Evolutionary conservation across 768 basidiomycete species (phyloP).

Genomic region (Termitomyces sp.): DNA sequence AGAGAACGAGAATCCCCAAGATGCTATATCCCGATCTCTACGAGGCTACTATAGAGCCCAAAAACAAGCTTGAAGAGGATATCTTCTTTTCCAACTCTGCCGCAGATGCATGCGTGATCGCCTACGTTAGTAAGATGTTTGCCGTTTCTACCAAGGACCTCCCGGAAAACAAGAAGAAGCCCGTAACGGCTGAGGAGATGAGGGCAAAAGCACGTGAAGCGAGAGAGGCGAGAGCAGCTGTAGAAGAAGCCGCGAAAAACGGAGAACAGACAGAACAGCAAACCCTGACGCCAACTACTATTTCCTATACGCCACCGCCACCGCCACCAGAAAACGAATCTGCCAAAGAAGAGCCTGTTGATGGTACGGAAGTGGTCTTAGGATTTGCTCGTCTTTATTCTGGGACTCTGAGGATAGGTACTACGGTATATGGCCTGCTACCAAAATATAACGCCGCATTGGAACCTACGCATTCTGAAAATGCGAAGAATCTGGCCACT

Average conservation of each 20-base stretch:
- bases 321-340: conserved; percentile 7
- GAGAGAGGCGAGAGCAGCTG: conserved; percentile 30
- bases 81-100: conserved; percentile 67
- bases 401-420: conserved; percentile 67
- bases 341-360: conserved; percentile 15
- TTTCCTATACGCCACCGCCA: conserved; percentile 9
- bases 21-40: conserved; percentile 84
- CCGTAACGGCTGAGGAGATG: conserved; percentile 81
- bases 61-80: conserved; percentile 78
- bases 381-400: conserved; percentile 95
- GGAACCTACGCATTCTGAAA: conserved; percentile 59
- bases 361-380: conserved; percentile 62
- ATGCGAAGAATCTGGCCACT: conserved; percentile 54
- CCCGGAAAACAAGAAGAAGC: conserved; percentile 78
- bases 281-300: conserved; percentile 1
- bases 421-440: conserved; percentile 64
- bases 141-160: conserved; percentile 76
- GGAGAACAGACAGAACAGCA: conserved; percentile 9
- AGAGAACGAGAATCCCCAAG: conserved; percentile 78
- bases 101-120: conserved; percentile 58
- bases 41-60: conserved; percentile 52
- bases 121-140: conserved; percentile 98
- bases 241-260: conserved; percentile 7
- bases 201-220: conserved; percentile 54
- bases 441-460: conserved; percentile 78